Base-by-base conservation (phyloP, 805 yeast species). In the Candida odintsovae region DNA sequence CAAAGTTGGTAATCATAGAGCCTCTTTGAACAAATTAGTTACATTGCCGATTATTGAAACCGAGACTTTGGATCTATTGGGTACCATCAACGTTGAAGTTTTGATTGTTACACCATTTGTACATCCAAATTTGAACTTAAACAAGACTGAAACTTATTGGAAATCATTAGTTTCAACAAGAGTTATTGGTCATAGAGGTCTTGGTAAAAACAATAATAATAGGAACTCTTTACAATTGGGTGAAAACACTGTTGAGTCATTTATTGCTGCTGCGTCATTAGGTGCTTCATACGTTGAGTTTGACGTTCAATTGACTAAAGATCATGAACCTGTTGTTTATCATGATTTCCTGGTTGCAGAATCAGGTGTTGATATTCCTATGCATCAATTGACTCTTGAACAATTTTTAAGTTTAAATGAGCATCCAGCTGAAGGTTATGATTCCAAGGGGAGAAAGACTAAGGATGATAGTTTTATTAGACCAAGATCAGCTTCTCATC, bases 251-350 rank as follows among this genome's bases (percentile, higher is more conserved):
- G 85, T 92, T 19, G 97, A 92, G 58, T 86, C 96, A 0, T 92
- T 92, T 58, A 86, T 92, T 61, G 95, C 96, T 12, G 98, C 98
- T 0, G 96, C 97, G 0, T 89, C 95, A 2, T 70, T 92, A 53
- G 98, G 98, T 37, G 98, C 98, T 1, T 84, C 95, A 3, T 92
- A 92, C 59, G 97, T 92, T 44, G 98, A 92, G 66, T 92, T 92
- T 63, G 98, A 92, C 66, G 98, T 92, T 40, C 98, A 92, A 62
- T 71, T 92, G 55, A 92, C 98, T 15, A 89, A 90, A 61, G 98
- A 92, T 64, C 73, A 73, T 53, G 82, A 88, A 11, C 97, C 98
- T 3, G 98, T 92, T 7, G 86, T 92, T 25, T 92, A 92, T 60
- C 98, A 92, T 64, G 98, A 92, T 62, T 92, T 92, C 61, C 64